Percentiles rank a stretch among this genome's conserved stretches.
Evolutionary conservation across 176 grass and related monocot genomes (phyloP).

Genomic region (Eleusine indica): DNA sequence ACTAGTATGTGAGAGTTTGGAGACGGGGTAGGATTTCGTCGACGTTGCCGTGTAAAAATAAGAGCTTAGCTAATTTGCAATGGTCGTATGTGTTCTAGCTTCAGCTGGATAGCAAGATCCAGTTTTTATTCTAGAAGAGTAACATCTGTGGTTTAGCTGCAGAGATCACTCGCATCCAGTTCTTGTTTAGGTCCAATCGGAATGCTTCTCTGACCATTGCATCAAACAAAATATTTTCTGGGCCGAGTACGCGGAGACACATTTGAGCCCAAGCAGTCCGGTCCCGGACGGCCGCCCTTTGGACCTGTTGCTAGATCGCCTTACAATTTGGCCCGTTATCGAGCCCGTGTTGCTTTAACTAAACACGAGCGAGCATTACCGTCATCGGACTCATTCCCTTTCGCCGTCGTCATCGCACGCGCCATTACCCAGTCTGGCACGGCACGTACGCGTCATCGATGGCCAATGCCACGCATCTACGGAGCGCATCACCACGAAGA

Average conservation of each 20-base stretch:
- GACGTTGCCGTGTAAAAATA: constrained; percentile 26
- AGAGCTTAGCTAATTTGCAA: constrained; percentile 44
- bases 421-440: constrained; percentile 26
- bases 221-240: neutral
- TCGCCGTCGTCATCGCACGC: neutral
- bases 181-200: neutral
- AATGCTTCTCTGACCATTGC: neutral
- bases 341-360: neutral
- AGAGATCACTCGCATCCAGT: neutral
- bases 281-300: neutral
- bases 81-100: constrained; percentile 14
- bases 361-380: too few relatives aligned
- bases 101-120: neutral
- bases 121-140: neutral
- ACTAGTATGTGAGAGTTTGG: neutral
- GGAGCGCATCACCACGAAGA: neutral
- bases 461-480: constrained; percentile 7
- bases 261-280: neutral
- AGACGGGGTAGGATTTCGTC: constrained; percentile 14
- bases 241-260: neutral
- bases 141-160: neutral
- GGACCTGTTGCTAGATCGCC: neutral
- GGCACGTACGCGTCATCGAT: constrained; percentile 24
- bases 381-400: too few relatives aligned
- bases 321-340: neutral